phyloP scores from a whole-genome alignment of 225 moss, liverwort and hornwort genomes.

The Lunularia cruciata region DNA sequence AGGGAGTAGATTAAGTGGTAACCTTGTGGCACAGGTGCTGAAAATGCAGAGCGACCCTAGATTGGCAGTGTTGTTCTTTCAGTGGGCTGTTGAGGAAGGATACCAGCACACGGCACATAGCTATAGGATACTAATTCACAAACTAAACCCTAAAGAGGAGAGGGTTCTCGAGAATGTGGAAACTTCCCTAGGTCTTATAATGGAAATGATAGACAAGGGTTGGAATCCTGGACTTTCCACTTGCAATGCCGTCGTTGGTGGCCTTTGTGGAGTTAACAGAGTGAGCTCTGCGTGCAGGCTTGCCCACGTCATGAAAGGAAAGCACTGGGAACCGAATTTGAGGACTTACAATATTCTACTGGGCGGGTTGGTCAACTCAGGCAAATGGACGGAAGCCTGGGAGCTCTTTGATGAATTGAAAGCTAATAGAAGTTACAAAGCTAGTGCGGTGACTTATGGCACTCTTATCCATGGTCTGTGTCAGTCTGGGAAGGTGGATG shows the following conservation, averaged over 20 bases:
- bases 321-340: slow-evolving; percentile 17
- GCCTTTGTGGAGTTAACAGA: slow-evolving; percentile 25
- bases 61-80: slow-evolving; percentile 33
- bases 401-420: slow-evolving; percentile 55
- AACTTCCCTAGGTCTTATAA: slow-evolving; percentile 23
- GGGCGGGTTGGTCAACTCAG: slow-evolving; percentile 23
- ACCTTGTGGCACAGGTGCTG: slow-evolving; percentile 33
- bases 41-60: slow-evolving; percentile 28
- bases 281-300: slow-evolving; percentile 21
- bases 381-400: slow-evolving; percentile 51
- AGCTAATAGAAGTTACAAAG: slow-evolving; percentile 42
- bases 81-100: slow-evolving; percentile 33
- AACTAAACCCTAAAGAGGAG: slow-evolving; percentile 9
- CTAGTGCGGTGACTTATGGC: slow-evolving; percentile 67
- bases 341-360: slow-evolving; percentile 42
- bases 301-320: slow-evolving; percentile 28
- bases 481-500: slow-evolving; percentile 35
- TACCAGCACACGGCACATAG: slow-evolving; percentile 31
- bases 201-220: slow-evolving; percentile 37
- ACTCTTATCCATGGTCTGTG: slow-evolving; percentile 64
- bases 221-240: slow-evolving; percentile 35
- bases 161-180: slow-evolving; percentile 24
- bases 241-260: slow-evolving; percentile 34
- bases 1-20: slow-evolving; percentile 19
- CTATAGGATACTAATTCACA: slow-evolving; percentile 55